Conservation (phyloP, 116 monocot species). For the Phalaenopsis hybrid region DNA sequence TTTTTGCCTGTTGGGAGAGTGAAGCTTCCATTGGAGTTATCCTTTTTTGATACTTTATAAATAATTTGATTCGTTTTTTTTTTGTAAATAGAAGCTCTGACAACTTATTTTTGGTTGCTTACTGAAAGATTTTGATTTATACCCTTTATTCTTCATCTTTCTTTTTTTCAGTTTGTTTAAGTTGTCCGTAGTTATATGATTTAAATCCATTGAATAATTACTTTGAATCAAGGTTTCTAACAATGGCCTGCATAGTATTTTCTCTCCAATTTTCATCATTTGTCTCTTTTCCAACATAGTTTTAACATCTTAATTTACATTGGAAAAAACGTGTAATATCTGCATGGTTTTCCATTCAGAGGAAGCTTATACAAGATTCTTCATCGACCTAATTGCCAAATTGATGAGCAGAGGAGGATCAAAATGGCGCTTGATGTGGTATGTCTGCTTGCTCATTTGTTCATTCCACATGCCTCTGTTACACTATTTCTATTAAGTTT, state of each 20-base stretch:
- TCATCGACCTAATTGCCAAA: slow-evolving; percentile 95
- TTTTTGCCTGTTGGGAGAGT: neutral
- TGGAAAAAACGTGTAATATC: neutral
- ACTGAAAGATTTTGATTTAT: neutral
- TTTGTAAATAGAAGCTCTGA: neutral
- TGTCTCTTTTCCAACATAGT: neutral
- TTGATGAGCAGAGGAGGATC: slow-evolving; percentile 90
- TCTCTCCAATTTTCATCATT: neutral
- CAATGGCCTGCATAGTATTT: neutral
- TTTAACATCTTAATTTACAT: neutral
- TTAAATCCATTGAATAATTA: neutral
- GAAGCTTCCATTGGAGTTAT: neutral
- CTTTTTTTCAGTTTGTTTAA: neutral
- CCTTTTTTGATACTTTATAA: neutral
- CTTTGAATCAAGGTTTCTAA: neutral
- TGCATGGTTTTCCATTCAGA: slow-evolving; percentile 32
- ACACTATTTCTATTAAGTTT: neutral
- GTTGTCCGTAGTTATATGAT: neutral
- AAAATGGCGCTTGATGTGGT: slow-evolving; percentile 99
- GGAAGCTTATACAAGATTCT: slow-evolving; percentile 96
- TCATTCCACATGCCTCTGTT: neutral
- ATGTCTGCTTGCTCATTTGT: slow-evolving; percentile 9
- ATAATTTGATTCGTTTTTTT: neutral
- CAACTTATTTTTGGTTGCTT: neutral
- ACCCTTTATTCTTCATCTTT: neutral